Evolutionary conservation across 225 moss, liverwort and hornwort species (phyloP), one percentile per base, ranked within the genome.

Genomic region (Marchantia polymorpha): DNA sequence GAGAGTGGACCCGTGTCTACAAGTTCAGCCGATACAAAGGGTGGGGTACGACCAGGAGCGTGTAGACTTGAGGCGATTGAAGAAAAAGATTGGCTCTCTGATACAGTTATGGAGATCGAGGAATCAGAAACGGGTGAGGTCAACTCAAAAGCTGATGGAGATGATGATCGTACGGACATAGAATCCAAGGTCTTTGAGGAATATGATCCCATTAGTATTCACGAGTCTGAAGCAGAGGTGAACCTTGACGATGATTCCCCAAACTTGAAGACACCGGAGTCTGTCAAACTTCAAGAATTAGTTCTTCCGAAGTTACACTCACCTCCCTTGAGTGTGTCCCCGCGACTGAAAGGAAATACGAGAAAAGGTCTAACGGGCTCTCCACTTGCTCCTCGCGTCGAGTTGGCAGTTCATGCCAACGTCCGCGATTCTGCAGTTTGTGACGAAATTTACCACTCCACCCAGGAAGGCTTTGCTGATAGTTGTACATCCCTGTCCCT

Each of bases 281-380:
- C 60, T 7, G 26, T 68, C 50, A 83, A 59, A 23, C 70, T 78
- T 22, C 70, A 76, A 3, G 81, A 83, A 39, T 64, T 83, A 8
- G 48, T 78, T 56, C 72, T 87, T 50, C 85, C 88, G 17, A 84
- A 82, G 54, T 86, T 94, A 53, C 89, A 86, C 60, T 91, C 91
- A 20, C 93, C 94, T 53, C 81, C 86, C 56, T 64, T 90, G 59
- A 95, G 93, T 84, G 56, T 80, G 0, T 95, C 94, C 5, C 94
- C 93, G 3, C 85, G 84, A 31, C 79, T 93, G 0, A 93, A 83
- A 83, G 89, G 87, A 64, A 80, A 39, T 22, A 83, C 78, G 20
- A 87, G 52, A 71, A 87, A 74, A 74, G 82, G 74, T 52, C 72
- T 79, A 3, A 64, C 87, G 1, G 75, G 82, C 12, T 85, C 85